Evolutionary conservation across 2,329 filamentous ascomycete genomes (phyloP).

Genomic region (Monosporascus sp.): DNA sequence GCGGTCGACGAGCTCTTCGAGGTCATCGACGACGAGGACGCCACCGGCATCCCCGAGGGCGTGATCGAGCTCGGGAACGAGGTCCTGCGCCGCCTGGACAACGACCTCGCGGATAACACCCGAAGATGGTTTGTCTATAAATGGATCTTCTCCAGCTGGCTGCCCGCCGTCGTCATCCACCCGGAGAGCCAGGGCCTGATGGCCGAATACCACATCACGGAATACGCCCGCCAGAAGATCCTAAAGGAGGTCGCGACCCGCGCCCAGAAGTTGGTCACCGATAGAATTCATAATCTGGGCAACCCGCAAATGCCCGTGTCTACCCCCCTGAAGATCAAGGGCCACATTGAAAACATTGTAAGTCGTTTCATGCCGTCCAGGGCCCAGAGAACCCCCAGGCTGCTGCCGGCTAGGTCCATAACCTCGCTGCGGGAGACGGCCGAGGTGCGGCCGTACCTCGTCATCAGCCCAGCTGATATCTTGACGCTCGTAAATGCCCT

Average conservation of each 20-base stretch:
- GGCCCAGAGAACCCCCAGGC: slow-evolving; percentile 47
- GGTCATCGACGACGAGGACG: slow-evolving; percentile 77
- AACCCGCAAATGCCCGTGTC: slow-evolving; percentile 54
- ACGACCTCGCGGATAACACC: slow-evolving; percentile 66
- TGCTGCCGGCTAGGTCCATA: slow-evolving; percentile 66
- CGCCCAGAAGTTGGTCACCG: slow-evolving; percentile 73
- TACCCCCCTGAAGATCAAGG: slow-evolving; percentile 57
- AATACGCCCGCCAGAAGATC: slow-evolving; percentile 80
- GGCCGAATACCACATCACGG: slow-evolving; percentile 86
- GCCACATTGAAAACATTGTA: slow-evolving; percentile 68
- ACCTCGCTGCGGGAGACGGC: slow-evolving; percentile 70
- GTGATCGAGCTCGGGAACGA: slow-evolving; percentile 80
- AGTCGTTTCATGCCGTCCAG: slow-evolving; percentile 54
- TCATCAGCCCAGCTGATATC: slow-evolving; percentile 74
- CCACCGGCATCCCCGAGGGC: slow-evolving; percentile 79
- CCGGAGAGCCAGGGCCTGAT: slow-evolving; percentile 79
- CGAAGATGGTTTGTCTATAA: slow-evolving; percentile 81
- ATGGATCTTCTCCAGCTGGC: slow-evolving; percentile 87
- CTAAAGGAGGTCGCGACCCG: slow-evolving; percentile 74
- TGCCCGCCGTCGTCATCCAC: slow-evolving; percentile 77
- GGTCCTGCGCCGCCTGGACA: slow-evolving; percentile 71
- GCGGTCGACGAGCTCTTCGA: slow-evolving; percentile 79
- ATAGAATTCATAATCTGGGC: slow-evolving; percentile 62
- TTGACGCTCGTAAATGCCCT: slow-evolving; percentile 76
- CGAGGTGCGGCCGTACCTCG: slow-evolving; percentile 74